Base-by-base conservation (phyloP, 2,329 filamentous ascomycete species). In the Stemphylium beticola region DNA sequence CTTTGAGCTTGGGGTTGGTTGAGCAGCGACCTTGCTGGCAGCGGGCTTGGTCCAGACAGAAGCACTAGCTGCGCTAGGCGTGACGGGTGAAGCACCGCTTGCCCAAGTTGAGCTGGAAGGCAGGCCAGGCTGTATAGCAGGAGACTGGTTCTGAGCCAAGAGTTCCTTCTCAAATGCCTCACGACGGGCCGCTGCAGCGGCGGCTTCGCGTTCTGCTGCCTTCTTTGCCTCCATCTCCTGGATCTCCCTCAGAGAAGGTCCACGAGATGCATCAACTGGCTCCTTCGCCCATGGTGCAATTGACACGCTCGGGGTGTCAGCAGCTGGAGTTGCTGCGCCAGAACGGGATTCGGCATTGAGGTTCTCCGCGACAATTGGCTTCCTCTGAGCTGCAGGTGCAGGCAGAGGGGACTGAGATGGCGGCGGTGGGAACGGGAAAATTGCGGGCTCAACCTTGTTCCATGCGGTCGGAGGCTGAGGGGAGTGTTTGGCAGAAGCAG, bases 251-350 rank as follows among this genome's bases (percentile, higher is more conserved):
- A 99, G 80, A 56, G 93, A 97, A 2, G 93, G 95, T 0, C 92
- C 93, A 75, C 91, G 96, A 36, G 91, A 86, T 4, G 82, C 78
- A 43, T 90, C 88, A 36, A 80, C 78, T 2, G 85, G 84, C 61
- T 98, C 92, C 74, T 95, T 95, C 4, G 95, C 95, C 95, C 95
- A 99, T 0, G 95, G 95, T 0, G 95, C 95, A 62, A 97, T 79
- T 0, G 93, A 91, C 4, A 92, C 82, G 45, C 83, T 82, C 6
- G 84, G 83, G 1, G 84, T 84, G 47, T 89, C 87, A 24, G 82
- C 78, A 0, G 85, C 80, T 26, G 91, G 93, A 0, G 92, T 96
- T 61, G 90, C 89, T 1, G 89, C 91, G 59, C 87, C 88, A 20
- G 92, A 96, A 56, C 88, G 79, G 15, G 85, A 83, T 62, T 87